Conservation (phyloP, 2,329 filamentous ascomycete genomes). For the Hawksworthiomyces lignivorus region DNA sequence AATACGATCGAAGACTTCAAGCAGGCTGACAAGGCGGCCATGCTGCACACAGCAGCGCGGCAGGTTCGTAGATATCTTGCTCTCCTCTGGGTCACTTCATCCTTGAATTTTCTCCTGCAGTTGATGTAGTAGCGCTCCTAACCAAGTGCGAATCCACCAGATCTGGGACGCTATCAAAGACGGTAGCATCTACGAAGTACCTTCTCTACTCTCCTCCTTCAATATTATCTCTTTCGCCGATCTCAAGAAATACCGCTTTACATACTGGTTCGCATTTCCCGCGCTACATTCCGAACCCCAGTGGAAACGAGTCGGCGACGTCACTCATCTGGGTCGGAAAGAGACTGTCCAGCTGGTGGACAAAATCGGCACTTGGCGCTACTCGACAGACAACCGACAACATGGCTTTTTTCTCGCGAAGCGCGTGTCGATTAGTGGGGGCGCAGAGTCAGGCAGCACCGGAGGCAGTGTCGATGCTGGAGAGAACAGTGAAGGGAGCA, state of each 20-base stretch:
- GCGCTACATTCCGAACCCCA: constrained; percentile 80
- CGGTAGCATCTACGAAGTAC: constrained; percentile 90
- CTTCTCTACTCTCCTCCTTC: constrained; percentile 84
- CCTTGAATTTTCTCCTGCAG: too few species aligned
- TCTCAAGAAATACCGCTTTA: constrained; percentile 94
- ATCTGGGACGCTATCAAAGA: constrained; percentile 98
- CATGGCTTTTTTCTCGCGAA: constrained; percentile 96
- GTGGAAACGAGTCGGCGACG: constrained; percentile 60
- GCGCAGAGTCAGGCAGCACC: constrained; percentile 22
- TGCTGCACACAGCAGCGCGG: constrained; percentile 70
- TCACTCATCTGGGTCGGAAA: constrained; percentile 49
- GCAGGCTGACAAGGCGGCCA: constrained; percentile 67
- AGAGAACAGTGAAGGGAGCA: too few species aligned
- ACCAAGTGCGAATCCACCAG: too few species aligned
- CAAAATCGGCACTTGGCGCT: constrained; percentile 78
- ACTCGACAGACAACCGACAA: constrained; percentile 71
- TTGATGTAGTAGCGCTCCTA: too few species aligned
- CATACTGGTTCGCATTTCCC: constrained; percentile 97
- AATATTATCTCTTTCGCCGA: constrained; percentile 87
- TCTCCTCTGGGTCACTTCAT: too few species aligned
- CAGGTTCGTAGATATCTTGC: constrained; percentile 48
- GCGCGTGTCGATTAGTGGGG: constrained; percentile 40
- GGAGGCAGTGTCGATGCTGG: constrained; percentile 19
- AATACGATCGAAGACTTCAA: constrained; percentile 95
- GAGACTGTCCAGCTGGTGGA: constrained; percentile 79